Conservation (phyloP, 1,139 yeast genomes). For the Magnusiomyces sp. region DNA sequence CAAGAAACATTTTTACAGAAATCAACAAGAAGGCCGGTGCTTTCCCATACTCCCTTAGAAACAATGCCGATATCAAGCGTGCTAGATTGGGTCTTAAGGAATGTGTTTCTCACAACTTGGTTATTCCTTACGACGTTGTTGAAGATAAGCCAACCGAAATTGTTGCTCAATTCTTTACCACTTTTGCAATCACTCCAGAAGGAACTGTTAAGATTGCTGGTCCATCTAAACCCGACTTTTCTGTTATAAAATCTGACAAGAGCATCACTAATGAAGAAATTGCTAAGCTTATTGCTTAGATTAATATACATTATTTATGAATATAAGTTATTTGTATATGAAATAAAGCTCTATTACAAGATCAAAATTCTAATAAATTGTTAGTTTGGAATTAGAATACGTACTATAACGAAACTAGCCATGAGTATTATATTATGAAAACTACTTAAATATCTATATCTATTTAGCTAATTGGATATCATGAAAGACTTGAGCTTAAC, state of each 20-base stretch:
- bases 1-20: constrained; percentile 60
- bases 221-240: constrained; percentile 42
- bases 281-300: constrained; percentile 41
- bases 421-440: too few species aligned
- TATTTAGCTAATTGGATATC: too few species aligned
- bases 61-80: constrained; percentile 60
- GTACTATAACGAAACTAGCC: too few species aligned
- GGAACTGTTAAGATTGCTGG: constrained; percentile 63
- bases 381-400: too few species aligned
- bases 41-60: constrained; percentile 65
- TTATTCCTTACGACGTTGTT: constrained; percentile 61
- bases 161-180: constrained; percentile 69
- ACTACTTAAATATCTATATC: too few species aligned
- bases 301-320: background rate
- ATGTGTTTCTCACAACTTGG: constrained; percentile 60
- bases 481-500: too few species aligned
- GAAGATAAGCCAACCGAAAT: constrained; percentile 61
- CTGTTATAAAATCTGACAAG: constrained; percentile 52
- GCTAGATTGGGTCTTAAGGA: constrained; percentile 72
- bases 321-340: background rate
- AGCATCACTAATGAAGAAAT: constrained; percentile 47
- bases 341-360: background rate
- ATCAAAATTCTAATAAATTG: too few species aligned
- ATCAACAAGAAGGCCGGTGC: constrained; percentile 57
- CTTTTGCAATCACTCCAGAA: constrained; percentile 66